A percentile compares a stretch with the other conserved stretches of the same genome.
Evolutionary conservation across 2,329 filamentous ascomycete genomes (phyloP).

Genomic region (Talaromyces sp.): DNA sequence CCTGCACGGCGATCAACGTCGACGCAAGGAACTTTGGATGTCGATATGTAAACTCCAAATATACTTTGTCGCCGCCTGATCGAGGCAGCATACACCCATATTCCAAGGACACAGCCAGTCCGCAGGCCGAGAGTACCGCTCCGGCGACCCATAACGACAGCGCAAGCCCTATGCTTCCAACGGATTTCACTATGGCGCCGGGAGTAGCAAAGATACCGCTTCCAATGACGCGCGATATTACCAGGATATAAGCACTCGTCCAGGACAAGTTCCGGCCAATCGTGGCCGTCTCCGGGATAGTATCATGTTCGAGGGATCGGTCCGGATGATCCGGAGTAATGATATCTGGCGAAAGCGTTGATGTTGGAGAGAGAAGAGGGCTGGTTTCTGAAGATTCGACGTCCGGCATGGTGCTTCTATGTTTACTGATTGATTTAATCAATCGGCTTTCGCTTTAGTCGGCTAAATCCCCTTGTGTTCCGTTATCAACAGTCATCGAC

Average conservation of each 20-base stretch:
- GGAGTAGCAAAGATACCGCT: slow-evolving; percentile 70
- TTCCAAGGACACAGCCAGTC: slow-evolving; percentile 60
- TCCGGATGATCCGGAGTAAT: slow-evolving; percentile 24
- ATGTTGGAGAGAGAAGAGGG: slow-evolving; percentile 5
- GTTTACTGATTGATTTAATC: background rate
- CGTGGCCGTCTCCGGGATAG: slow-evolving; percentile 56
- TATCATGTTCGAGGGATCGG: slow-evolving; percentile 50
- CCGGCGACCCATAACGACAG: slow-evolving; percentile 61
- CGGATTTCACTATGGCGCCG: slow-evolving; percentile 60
- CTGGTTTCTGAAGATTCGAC: slow-evolving; percentile 2
- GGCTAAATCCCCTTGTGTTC: background rate
- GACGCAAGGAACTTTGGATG: slow-evolving; percentile 61
- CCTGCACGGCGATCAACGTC: slow-evolving; percentile 60
- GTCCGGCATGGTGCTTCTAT: slow-evolving; percentile 1
- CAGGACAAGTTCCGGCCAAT: slow-evolving; percentile 58
- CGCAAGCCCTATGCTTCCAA: slow-evolving; percentile 62
- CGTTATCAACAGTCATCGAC: background rate
- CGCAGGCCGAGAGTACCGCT: slow-evolving; percentile 57
- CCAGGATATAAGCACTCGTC: slow-evolving; percentile 62
- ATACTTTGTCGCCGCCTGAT: slow-evolving; percentile 66
- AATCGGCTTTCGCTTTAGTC: background rate
- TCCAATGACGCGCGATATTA: slow-evolving; percentile 65
- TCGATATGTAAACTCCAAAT: slow-evolving; percentile 65
- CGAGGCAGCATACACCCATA: slow-evolving; percentile 68
- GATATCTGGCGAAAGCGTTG: background rate